Evolutionary conservation across 805 yeast species (phyloP), one percentile per base, ranked within the genome.

Genomic region (Clavispora fructus): DNA sequence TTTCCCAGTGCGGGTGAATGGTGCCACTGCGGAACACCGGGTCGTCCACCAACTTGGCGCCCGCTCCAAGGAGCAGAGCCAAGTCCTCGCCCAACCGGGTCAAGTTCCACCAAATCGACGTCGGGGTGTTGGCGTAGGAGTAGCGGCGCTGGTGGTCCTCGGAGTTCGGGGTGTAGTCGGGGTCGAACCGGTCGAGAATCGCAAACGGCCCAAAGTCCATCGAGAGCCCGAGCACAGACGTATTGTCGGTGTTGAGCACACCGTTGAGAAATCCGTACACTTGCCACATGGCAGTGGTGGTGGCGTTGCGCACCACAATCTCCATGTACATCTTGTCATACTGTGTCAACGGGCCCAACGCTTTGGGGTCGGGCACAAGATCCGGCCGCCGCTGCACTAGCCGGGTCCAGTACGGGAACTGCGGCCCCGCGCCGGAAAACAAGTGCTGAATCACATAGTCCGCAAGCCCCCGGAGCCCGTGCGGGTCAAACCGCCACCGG

Each of bases 171-270:
- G 97, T 87, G 59, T 77, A 92, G 41, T 75, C 64, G 13, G 95
- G 91, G 57, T 88, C 83, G 60, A 84, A 92, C 40, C 77, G 79
- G 59, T 91, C 97, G 85, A 91, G 77, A 49, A 90, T 85, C 16
- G 95, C 87, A 67, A 87, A 94, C 0, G 99, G 98, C 3, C 98
- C 99, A 64, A 85, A 94, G 64, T 92, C 99, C 64, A 94, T 78
- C 0, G 96, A 79, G 10, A 90, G 69, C 0, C 99, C 99, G 39
- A 85, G 59, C n/a, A 92, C 74, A 0, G 96, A 87, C 1, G 97
- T 88, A 60, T 92, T 92, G 60, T 92, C 99, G 0, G 98, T 91
- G 62, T 92, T 92, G 46, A 94, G 69, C 5, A 94, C 98, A 12
- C 99, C 99, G 59, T 92, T 94, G 54, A 91, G 64, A 58, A 92